phyloP scores from a whole-genome alignment of 2,329 filamentous ascomycete species.

The Paracoccidioides brasiliensis region DNA sequence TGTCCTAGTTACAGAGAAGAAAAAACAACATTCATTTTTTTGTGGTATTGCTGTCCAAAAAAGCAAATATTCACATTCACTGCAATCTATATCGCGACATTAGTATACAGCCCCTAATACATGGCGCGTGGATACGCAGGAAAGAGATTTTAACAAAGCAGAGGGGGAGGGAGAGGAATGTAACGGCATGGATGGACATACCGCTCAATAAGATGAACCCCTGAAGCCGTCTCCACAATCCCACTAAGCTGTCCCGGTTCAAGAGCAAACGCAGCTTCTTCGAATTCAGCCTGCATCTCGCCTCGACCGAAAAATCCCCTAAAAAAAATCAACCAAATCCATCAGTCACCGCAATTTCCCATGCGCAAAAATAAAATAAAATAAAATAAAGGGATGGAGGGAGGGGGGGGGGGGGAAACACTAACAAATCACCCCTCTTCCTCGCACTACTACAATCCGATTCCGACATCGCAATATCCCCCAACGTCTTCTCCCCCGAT shows the following conservation, averaged over 20 bases:
- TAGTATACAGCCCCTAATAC: not conserved
- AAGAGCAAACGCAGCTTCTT: constrained; percentile 86
- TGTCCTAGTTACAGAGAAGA: not conserved
- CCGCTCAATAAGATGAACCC: constrained; percentile 92
- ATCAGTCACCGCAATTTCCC: not conserved
- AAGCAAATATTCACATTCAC: not conserved
- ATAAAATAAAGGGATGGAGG: not conserved
- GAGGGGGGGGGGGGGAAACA: constrained; percentile 11
- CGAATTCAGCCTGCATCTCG: constrained; percentile 98
- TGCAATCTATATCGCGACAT: not conserved
- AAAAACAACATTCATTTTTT: not conserved
- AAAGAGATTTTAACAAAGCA: not conserved
- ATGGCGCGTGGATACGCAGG: not conserved
- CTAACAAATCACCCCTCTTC: constrained; percentile 78
- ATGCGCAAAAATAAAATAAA: not conserved
- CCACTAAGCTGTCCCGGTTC: constrained; percentile 75
- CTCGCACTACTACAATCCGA: constrained; percentile 92
- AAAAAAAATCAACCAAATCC: constrained; percentile 1
- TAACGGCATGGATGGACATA: constrained; percentile 29
- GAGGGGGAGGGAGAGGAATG: not conserved
- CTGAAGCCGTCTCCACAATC: constrained; percentile 83
- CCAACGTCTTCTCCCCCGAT: constrained; percentile 53
- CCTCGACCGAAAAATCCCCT: constrained; percentile 83
- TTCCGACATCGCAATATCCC: constrained; percentile 74
- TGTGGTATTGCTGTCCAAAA: not conserved